These are phyloP conservation scores for Pouteria glomerata DNA, from an alignment of 148 eudicot species.

Conservation along the genomic window DNA sequence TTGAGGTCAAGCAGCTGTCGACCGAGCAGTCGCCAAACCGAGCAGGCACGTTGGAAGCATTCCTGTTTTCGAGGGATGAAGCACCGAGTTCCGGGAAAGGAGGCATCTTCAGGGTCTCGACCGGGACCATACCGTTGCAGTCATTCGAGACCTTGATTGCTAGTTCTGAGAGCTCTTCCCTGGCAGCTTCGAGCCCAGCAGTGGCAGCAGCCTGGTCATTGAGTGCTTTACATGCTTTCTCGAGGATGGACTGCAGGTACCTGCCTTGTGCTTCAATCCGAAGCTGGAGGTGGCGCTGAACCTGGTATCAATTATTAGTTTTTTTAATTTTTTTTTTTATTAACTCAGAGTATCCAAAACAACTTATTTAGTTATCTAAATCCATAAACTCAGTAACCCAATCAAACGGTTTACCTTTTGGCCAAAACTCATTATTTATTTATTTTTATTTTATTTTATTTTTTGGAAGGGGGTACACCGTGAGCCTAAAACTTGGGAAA, in stretches of 20 bases:
- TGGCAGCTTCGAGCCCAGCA: constrained; percentile 50
- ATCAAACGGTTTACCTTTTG: background rate
- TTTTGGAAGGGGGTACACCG: background rate
- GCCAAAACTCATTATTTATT: background rate
- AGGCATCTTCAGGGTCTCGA: constrained; percentile 31
- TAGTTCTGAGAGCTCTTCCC: constrained; percentile 52
- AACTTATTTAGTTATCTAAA: background rate
- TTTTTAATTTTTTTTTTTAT: too few species aligned
- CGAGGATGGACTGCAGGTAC: constrained; percentile 59
- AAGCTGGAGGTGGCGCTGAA: constrained; percentile 57
- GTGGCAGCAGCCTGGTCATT: constrained; percentile 33
- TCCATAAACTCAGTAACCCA: background rate
- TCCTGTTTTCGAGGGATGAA: constrained; percentile 20
- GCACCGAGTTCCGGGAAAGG: constrained; percentile 18
- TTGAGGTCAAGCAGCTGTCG: constrained; percentile 57
- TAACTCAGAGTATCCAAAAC: too few species aligned
- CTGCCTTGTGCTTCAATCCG: constrained; percentile 67
- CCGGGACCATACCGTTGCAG: constrained; percentile 18
- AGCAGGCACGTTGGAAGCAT: constrained; percentile 20
- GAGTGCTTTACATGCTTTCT: constrained; percentile 62
- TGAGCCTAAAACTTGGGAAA: too few species aligned
- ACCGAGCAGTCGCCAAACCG: constrained; percentile 53
- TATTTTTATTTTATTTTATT: background rate
- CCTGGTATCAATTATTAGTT: constrained; percentile 41
- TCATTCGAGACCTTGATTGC: constrained; percentile 50